These are phyloP conservation scores for Phytophthora sansomeana DNA, from an alignment of 352 stramenopile genomes.

Conservation along the genomic window DNA sequence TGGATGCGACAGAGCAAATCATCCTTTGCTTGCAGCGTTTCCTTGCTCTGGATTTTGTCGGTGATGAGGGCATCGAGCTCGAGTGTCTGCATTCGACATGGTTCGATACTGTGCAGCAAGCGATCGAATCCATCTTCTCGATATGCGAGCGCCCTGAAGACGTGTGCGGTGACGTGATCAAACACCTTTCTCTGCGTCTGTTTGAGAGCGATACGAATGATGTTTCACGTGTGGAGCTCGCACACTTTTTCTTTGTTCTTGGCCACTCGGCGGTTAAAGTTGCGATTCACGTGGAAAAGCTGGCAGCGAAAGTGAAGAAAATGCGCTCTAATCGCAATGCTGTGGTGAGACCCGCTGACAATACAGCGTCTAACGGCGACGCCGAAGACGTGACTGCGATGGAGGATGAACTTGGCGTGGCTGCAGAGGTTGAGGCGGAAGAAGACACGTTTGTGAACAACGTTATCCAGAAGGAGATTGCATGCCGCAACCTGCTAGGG, in stretches of 20 bases:
- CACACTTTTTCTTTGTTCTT: slow-evolving; percentile 96
- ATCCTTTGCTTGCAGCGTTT: slow-evolving; percentile 90
- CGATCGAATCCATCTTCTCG: slow-evolving; percentile 93
- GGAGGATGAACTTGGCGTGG: slow-evolving; percentile 94
- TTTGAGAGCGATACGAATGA: slow-evolving; percentile 78
- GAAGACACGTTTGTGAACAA: slow-evolving; percentile 94
- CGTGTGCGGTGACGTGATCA: slow-evolving; percentile 75
- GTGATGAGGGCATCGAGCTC: slow-evolving; percentile 59
- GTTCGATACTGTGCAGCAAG: slow-evolving; percentile 93
- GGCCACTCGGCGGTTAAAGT: slow-evolving; percentile 96
- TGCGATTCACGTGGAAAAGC: slow-evolving; percentile 94
- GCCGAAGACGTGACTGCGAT: slow-evolving; percentile 86
- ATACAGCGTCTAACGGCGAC: slow-evolving; percentile 38
- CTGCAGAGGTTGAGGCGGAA: slow-evolving; percentile 88
- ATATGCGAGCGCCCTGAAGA: slow-evolving; percentile 92
- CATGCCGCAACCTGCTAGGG: slow-evolving; percentile 92
- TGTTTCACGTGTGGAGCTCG: slow-evolving; percentile 75
- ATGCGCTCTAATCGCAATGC: slow-evolving; percentile 77
- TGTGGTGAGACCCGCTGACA: slow-evolving; percentile 25
- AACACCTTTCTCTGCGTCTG: slow-evolving; percentile 63
- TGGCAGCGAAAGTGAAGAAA: slow-evolving; percentile 89
- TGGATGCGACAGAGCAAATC: slow-evolving; percentile 90
- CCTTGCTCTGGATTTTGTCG: slow-evolving; percentile 87
- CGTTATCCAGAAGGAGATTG: slow-evolving; percentile 93
- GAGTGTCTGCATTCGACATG: slow-evolving; percentile 73